Conservation (phyloP, 805 yeast genomes). For the Pichia scutulata region DNA sequence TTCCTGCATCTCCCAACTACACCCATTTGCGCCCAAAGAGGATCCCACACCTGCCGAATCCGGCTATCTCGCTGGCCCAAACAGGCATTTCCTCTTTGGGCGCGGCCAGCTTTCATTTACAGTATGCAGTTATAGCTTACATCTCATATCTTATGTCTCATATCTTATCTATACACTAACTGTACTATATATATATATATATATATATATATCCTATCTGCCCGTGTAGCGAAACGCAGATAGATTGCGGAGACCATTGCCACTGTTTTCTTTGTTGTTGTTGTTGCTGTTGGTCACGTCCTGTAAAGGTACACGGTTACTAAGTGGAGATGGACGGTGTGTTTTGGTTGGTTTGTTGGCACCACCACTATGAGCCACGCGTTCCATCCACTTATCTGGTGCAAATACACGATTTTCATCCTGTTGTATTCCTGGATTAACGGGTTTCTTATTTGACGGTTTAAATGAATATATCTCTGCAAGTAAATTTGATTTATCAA, state of each 20-base stretch:
- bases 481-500: conserved; percentile 10
- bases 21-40: neutral
- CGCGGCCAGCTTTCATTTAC: too few species aligned
- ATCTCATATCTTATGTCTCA: too few species aligned
- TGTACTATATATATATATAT: neutral
- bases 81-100: neutral
- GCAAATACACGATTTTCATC: neutral
- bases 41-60: neutral
- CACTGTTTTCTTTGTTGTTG: neutral
- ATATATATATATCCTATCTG: neutral
- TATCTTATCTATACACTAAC: neutral
- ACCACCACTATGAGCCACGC: neutral
- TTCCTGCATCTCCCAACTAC: too few species aligned
- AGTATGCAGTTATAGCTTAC: too few species aligned
- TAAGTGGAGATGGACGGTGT: conserved; percentile 10
- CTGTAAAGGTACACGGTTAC: conserved; percentile 2
- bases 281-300: conserved; percentile 3
- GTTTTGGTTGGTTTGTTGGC: neutral
- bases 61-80: neutral
- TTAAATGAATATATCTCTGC: conserved; percentile 13
- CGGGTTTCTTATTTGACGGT: neutral
- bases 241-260: neutral
- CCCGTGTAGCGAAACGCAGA: neutral
- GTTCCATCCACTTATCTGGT: conserved; percentile 8
- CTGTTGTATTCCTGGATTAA: neutral